These are phyloP conservation scores for Nothophytophthora sp. DNA, from an alignment of 352 stramenopile species.

Conservation along the genomic window DNA sequence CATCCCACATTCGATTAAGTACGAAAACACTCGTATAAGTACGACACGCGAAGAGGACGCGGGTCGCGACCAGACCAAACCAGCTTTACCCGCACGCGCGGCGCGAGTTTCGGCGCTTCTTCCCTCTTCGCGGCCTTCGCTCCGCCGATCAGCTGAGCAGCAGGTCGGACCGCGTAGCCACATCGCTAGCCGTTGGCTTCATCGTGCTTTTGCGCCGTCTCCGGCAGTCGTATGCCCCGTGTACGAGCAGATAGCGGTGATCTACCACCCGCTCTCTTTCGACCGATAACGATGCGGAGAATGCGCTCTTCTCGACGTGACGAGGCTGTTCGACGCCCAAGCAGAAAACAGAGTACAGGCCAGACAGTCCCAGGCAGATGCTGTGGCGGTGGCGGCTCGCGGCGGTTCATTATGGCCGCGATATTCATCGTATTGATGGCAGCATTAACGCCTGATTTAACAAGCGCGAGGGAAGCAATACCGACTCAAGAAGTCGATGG, in stretches of 20 bases:
- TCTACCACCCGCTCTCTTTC: background rate
- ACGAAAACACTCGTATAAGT: too few relatives aligned
- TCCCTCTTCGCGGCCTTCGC: background rate
- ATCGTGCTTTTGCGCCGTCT: background rate
- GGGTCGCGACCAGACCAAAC: constrained; percentile 1
- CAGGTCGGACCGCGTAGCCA: background rate
- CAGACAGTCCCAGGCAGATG: background rate
- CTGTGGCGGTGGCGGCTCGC: background rate
- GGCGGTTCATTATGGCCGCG: background rate
- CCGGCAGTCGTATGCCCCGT: background rate
- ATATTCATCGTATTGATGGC: constrained; percentile 6
- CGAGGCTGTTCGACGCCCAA: background rate
- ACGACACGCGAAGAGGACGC: too few relatives aligned
- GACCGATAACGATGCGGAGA: background rate
- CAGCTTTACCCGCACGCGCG: too few relatives aligned
- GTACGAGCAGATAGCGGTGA: background rate
- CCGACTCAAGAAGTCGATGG: constrained; percentile 1
- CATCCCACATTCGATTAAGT: too few relatives aligned
- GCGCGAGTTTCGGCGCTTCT: background rate
- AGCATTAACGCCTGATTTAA: background rate
- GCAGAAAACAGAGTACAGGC: background rate
- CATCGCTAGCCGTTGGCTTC: background rate
- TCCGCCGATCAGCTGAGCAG: background rate
- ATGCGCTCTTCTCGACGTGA: background rate
- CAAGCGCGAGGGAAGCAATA: constrained; percentile 9